Conservation (phyloP, 208 protist genomes). For the Leishmania lainsoni region DNA sequence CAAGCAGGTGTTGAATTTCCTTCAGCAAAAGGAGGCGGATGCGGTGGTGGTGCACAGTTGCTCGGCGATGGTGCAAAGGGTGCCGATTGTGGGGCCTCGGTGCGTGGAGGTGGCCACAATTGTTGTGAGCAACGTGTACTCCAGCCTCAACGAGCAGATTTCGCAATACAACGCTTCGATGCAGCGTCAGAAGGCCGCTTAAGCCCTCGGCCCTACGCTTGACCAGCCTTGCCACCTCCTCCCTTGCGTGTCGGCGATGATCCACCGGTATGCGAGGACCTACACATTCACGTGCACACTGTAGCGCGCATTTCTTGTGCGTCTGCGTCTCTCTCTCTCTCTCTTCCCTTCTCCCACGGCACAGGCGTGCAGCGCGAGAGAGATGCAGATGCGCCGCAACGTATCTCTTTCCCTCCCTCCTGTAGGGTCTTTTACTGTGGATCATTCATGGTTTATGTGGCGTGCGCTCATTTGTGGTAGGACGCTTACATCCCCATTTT, state of each 20-base stretch:
- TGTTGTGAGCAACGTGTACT: constrained; percentile 34
- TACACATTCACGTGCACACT: background rate
- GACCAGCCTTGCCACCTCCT: background rate
- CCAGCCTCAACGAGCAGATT: constrained; percentile 36
- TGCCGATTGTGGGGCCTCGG: constrained; percentile 44
- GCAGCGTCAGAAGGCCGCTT: background rate
- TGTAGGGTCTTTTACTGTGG: background rate
- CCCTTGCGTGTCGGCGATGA: background rate
- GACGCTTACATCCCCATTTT: background rate
- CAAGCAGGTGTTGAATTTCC: constrained; percentile 11
- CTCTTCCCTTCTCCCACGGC: background rate
- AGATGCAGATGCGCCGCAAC: too few species aligned
- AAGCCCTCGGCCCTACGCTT: background rate
- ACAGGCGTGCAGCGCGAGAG: background rate
- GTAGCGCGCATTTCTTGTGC: background rate
- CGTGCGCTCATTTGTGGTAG: background rate
- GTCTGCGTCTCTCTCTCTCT: background rate
- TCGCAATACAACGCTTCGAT: constrained; percentile 12
- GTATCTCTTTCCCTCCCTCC: background rate
- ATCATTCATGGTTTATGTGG: background rate
- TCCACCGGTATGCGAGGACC: background rate
- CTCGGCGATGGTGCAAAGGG: constrained; percentile 13
- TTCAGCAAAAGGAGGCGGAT: constrained; percentile 20
- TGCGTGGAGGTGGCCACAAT: constrained; percentile 28
- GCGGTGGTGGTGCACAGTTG: constrained; percentile 10